Percentiles rank a stretch among this genome's conserved stretches.
Conservation (phyloP, 1,139 yeast species). For the Taphrina populina region DNA sequence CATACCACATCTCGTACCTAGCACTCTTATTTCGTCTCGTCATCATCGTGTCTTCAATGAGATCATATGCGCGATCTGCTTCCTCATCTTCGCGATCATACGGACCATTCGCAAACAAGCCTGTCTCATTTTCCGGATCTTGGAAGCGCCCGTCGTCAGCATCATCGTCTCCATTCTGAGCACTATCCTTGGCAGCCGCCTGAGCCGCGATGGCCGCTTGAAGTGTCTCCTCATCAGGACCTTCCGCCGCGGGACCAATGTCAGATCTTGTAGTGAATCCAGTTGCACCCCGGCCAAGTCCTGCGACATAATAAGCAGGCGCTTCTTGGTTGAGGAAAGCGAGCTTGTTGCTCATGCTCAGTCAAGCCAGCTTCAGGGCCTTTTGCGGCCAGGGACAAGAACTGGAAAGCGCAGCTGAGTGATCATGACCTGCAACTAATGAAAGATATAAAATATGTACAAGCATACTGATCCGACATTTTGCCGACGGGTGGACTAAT, state of each 20-base stretch:
- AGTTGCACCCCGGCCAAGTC: constrained; percentile 91
- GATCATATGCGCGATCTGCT: constrained; percentile 68
- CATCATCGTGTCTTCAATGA: constrained; percentile 60
- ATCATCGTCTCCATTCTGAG: constrained; percentile 43
- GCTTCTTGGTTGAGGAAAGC: constrained; percentile 77
- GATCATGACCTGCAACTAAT: too few relatives aligned
- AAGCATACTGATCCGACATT: too few relatives aligned
- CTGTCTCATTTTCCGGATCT: constrained; percentile 48
- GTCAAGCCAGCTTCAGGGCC: too few relatives aligned
- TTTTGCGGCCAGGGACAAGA: too few relatives aligned
- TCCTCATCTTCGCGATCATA: constrained; percentile 63
- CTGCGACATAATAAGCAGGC: constrained; percentile 88
- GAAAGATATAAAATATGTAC: too few relatives aligned
- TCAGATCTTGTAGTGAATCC: constrained; percentile 88
- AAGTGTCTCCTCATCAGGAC: constrained; percentile 48
- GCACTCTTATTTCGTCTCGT: constrained; percentile 47
- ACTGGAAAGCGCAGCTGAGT: too few relatives aligned
- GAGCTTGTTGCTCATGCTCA: constrained; percentile 29
- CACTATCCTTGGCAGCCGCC: constrained; percentile 46
- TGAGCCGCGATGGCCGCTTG: constrained; percentile 45
- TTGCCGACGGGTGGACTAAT: too few relatives aligned
- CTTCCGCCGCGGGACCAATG: constrained; percentile 54
- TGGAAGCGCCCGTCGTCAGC: constrained; percentile 44
- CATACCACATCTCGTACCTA: constrained; percentile 20
- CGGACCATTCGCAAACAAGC: constrained; percentile 44